These are phyloP conservation scores for Kwoniella sp. DNA, from an alignment of 768 basidiomycete genomes.

Conservation along the genomic window DNA sequence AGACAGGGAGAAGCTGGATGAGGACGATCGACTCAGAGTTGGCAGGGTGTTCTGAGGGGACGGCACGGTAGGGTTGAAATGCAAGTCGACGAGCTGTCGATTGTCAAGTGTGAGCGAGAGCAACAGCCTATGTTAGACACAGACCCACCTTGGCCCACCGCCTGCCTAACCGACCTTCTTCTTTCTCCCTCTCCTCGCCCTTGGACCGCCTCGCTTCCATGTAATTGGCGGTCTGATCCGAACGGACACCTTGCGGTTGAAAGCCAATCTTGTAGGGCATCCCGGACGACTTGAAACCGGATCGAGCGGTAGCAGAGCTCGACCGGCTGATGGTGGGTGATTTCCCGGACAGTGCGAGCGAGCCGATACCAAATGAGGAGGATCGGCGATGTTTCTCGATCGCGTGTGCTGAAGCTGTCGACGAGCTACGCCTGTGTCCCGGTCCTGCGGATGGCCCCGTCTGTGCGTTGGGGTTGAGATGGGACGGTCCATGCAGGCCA, in stretches of 20 bases:
- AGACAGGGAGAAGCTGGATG: slow-evolving; percentile 60
- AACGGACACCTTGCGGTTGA: slow-evolving; percentile 81
- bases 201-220: slow-evolving; percentile 50
- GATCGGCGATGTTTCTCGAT: not conserved
- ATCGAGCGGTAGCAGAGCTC: slow-evolving; percentile 15
- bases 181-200: slow-evolving; percentile 60
- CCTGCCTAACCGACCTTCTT: slow-evolving; percentile 77
- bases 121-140: not conserved
- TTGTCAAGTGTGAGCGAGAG: not conserved
- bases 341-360: not conserved
- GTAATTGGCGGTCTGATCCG: slow-evolving; percentile 79
- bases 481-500: slow-evolving; percentile 23
- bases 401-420: not conserved
- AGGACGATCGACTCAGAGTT: slow-evolving; percentile 59
- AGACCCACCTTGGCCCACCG: slow-evolving; percentile 77
- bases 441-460: not conserved
- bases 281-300: slow-evolving; percentile 22
- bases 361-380: slow-evolving; percentile 10
- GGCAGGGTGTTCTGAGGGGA: slow-evolving; percentile 27
- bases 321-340: slow-evolving; percentile 22
- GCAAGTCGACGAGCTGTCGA: slow-evolving; percentile 52
- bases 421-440: slow-evolving; percentile 9
- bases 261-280: slow-evolving; percentile 77
- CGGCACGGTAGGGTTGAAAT: slow-evolving; percentile 51
- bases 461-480: slow-evolving; percentile 24